Evolutionary conservation across 2,329 filamentous ascomycete genomes (phyloP), one percentile per base, ranked within the genome.

Genomic region (Talaromyces sp.): DNA sequence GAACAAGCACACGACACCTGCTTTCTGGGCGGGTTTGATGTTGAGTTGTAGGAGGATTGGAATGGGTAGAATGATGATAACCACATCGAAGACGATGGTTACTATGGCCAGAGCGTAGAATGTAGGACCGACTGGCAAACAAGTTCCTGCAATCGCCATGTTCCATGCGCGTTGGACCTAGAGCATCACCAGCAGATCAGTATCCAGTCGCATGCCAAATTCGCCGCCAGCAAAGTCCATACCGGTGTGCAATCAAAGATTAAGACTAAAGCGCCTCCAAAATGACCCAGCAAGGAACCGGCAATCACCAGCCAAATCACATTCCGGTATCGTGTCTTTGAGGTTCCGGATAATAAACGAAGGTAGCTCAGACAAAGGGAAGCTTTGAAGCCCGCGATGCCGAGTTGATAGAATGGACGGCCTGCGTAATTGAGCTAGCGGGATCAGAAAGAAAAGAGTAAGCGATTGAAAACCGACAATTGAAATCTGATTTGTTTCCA

Each of bases 341-440:
- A 74, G 0, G 79, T 82, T 1, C 77, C 75, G 37, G 75, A 74
- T 30, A 83, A 70, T 2, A 83, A 72, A 5, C 79, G 75, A 16
- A 82, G 65, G 56, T 82, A 83, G 56, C 77, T 80, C 59, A 82
- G 76, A 51, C 81, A 70, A 2, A 83, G 69, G 0, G 80, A 79
- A 24, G 82, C 76, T 61, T 83, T 83, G 74, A 83, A 83, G 52
- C 81, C 81, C 54, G 77, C 78, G 63, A 83, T 81, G 33, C 81
- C 81, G 7, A 81, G 45, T 55, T 82, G 80, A 54, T 83, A 83
- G 40, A 83, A 75, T 0, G 81, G 81, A 2, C 81, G 75, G 2
- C 80, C 81, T 4, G 77, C 77, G 56, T 75, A 83, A 63, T 83
- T 83, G 61, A 80, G 68, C 49, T 78, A 63, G 14, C 10, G 11